phyloP scores from a whole-genome alignment of 2,329 filamentous ascomycete genomes.

The Ophiobolus disseminans region DNA sequence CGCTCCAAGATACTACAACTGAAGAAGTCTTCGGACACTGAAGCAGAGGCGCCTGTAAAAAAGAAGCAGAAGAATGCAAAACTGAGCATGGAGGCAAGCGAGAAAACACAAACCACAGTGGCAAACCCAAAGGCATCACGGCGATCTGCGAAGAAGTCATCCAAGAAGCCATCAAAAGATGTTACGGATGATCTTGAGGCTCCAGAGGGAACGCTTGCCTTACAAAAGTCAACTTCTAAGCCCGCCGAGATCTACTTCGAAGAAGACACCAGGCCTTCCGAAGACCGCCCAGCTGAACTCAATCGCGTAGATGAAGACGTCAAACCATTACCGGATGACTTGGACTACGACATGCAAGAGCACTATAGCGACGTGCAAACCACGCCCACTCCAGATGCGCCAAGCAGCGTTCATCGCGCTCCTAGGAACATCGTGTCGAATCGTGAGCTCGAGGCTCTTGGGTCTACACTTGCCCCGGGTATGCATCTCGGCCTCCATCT shows the following conservation, averaged over 20 bases:
- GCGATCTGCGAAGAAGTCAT: not conserved
- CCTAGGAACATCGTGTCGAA: not conserved
- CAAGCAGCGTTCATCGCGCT: not conserved
- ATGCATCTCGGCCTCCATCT: slow-evolving; percentile 1
- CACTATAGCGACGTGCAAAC: not conserved
- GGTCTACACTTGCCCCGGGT: not conserved
- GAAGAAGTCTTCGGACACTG: not conserved
- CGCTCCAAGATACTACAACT: not conserved
- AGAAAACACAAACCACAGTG: not conserved
- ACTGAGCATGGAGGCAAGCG: not conserved
- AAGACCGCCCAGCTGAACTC: not conserved
- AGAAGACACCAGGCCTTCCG: not conserved
- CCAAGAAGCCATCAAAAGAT: not conserved
- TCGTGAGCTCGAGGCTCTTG: not conserved
- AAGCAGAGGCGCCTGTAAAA: not conserved
- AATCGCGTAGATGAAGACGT: not conserved
- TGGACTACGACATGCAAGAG: slow-evolving; percentile 1
- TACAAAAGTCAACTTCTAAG: not conserved
- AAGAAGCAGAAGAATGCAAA: not conserved
- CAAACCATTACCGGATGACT: not conserved
- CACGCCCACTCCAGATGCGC: not conserved
- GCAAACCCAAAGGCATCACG: not conserved
- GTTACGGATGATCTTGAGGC: not conserved
- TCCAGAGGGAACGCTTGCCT: not conserved
- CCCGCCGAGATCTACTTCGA: not conserved